These are phyloP conservation scores for Allium sativum DNA, from an alignment of 106 monocot genomes.

Conservation along the genomic window DNA sequence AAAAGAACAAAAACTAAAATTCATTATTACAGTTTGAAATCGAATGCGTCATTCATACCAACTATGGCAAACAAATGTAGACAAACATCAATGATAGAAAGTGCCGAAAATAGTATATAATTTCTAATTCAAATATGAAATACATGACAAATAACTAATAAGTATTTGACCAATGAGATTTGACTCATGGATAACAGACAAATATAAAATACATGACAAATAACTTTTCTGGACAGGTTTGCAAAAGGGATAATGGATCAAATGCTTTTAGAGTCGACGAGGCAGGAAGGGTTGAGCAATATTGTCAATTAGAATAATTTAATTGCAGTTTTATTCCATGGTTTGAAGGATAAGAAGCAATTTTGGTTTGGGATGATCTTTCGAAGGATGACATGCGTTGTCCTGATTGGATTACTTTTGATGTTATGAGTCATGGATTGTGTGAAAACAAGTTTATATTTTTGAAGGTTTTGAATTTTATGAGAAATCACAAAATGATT, in stretches of 20 bases:
- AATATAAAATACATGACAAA: too few relatives aligned
- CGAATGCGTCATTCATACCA: too few relatives aligned
- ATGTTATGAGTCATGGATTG: conserved; percentile 65
- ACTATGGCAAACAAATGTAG: too few relatives aligned
- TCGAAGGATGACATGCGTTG: conserved; percentile 16
- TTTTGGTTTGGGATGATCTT: conserved; percentile 40
- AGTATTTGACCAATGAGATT: conserved; percentile 54
- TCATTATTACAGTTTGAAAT: too few relatives aligned
- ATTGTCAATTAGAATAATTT: conserved; percentile 62
- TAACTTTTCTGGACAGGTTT: conserved; percentile 50
- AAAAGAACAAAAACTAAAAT: too few relatives aligned
- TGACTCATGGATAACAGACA: conserved; percentile 54
- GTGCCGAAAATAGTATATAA: too few relatives aligned
- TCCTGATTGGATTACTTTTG: conserved; percentile 47
- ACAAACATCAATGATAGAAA: too few relatives aligned
- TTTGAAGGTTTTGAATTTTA: conserved; percentile 52
- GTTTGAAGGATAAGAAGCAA: conserved; percentile 40
- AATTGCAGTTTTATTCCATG: conserved; percentile 61
- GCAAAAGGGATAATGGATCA: conserved; percentile 37
- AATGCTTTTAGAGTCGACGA: conserved; percentile 45
- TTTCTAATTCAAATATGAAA: too few relatives aligned
- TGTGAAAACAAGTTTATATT: conserved; percentile 51
- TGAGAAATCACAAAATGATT: conserved; percentile 26
- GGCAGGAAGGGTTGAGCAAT: conserved; percentile 13
- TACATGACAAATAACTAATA: not conserved